Conservation (phyloP, 495 filamentous ascomycete species). For the Hypoxylon fuscum region DNA sequence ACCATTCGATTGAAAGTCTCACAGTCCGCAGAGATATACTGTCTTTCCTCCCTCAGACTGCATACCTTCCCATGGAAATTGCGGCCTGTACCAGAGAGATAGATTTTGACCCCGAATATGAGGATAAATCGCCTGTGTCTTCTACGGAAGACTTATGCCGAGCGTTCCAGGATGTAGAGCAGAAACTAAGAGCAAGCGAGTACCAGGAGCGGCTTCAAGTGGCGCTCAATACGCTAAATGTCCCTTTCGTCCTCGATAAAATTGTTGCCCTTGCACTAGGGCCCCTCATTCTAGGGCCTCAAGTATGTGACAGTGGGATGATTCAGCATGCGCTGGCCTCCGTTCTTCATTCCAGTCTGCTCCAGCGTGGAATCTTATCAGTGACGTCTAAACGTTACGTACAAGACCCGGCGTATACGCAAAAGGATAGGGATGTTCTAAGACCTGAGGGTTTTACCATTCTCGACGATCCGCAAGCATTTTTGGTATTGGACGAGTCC, state of each 20-base stretch:
- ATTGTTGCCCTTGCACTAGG: constrained; percentile 39
- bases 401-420: constrained; percentile 18
- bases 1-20: constrained; percentile 16
- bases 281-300: not conserved
- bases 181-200: constrained; percentile 18
- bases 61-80: constrained; percentile 20
- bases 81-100: not conserved
- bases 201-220: constrained; percentile 17
- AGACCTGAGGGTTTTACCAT: constrained; percentile 21
- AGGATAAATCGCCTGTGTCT: not conserved
- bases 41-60: constrained; percentile 3
- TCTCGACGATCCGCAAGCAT: constrained; percentile 43
- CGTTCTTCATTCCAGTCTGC: constrained; percentile 14
- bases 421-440: constrained; percentile 16
- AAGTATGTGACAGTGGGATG: not conserved
- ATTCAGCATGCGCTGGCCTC: constrained; percentile 24
- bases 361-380: constrained; percentile 10
- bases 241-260: constrained; percentile 26
- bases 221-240: constrained; percentile 8
- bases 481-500: constrained; percentile 39
- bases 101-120: not conserved
- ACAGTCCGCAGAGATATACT: constrained; percentile 3
- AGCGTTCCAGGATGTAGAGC: constrained; percentile 7
- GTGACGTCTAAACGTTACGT: constrained; percentile 6
- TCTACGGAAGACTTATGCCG: constrained; percentile 8